Evolutionary conservation across 169 alveolate species (phyloP).

Genomic region (Cryptosporidium canis): DNA sequence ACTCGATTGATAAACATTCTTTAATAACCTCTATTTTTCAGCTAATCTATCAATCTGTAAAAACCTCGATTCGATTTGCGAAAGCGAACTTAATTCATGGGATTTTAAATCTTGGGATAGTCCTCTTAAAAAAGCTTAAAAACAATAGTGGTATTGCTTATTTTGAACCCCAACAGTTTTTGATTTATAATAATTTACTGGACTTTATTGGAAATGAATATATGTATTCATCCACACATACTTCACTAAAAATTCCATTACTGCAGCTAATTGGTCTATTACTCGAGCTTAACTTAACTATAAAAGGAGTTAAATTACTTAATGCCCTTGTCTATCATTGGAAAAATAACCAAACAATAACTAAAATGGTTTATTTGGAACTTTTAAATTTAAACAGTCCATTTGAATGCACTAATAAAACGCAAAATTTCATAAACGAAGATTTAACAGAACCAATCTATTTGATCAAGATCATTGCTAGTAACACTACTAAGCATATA

Average conservation of each 20-base stretch:
- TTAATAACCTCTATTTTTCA: background rate
- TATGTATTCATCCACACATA: background rate
- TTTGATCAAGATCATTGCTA: background rate
- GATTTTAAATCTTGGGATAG: background rate
- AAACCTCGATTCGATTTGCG: background rate
- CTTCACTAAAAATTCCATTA: background rate
- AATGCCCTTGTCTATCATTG: background rate
- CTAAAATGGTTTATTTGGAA: background rate
- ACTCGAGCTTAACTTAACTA: constrained; percentile 1
- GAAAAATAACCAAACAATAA: background rate
- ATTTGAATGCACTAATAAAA: background rate
- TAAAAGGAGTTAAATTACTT: background rate
- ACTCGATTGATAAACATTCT: background rate
- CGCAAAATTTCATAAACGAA: background rate
- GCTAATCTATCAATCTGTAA: constrained; percentile 7
- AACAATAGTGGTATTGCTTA: background rate
- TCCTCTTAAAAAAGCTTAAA: background rate
- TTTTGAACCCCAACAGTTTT: background rate
- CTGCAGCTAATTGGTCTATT: constrained; percentile 3
- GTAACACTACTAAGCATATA: background rate
- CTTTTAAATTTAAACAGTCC: background rate
- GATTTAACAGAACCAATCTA: background rate
- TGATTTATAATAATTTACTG: background rate
- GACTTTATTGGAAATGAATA: background rate
- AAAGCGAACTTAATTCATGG: constrained; percentile 56